phyloP scores from a whole-genome alignment of 2,329 filamentous ascomycete genomes.

The Colletotrichum ledebouriae region DNA sequence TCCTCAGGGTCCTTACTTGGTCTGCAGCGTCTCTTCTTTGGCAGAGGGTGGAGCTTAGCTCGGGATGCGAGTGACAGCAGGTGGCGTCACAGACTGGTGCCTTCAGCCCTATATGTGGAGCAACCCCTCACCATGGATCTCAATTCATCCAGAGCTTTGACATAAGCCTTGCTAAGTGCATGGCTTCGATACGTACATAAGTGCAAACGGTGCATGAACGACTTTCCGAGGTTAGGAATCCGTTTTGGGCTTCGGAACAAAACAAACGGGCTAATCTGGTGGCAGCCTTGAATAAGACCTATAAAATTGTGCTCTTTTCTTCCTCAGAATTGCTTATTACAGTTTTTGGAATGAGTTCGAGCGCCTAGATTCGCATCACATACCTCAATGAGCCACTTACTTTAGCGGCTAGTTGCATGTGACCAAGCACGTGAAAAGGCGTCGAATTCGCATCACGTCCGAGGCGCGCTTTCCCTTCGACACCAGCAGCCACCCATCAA shows the following conservation, averaged over 20 bases:
- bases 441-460: not conserved
- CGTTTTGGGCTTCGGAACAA: too few species aligned
- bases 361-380: too few species aligned
- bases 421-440: not conserved
- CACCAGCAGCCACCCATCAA: not conserved
- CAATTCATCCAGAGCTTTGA: not conserved
- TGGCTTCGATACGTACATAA: not conserved
- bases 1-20: not conserved
- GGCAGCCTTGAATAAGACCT: too few species aligned
- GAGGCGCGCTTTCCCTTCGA: conserved; percentile 11
- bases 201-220: too few species aligned
- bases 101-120: conserved; percentile 45
- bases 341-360: too few species aligned
- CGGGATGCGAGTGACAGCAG: conserved; percentile 16
- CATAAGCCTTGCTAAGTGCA: not conserved
- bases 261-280: too few species aligned
- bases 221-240: too few species aligned
- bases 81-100: conserved; percentile 41
- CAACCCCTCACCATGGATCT: conserved; percentile 12
- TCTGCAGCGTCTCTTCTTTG: not conserved
- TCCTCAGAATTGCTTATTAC: too few species aligned
- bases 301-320: too few species aligned
- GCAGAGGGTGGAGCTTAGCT: not conserved
- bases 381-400: too few species aligned
- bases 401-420: not conserved